Conservation (phyloP, 2,329 filamentous ascomycete genomes). For the Cladosporium phlei region DNA sequence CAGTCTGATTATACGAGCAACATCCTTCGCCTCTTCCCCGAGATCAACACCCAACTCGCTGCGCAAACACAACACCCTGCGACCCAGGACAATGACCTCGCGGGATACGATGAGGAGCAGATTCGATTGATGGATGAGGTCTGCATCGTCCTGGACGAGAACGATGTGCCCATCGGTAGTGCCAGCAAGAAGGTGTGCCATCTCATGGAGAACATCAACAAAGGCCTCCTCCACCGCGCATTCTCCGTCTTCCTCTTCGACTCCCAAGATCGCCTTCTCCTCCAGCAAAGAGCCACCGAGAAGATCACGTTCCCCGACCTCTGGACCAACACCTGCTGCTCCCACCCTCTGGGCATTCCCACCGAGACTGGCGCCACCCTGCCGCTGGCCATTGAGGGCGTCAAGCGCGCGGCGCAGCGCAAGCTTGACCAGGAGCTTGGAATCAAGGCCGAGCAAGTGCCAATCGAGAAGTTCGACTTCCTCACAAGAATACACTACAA, state of each 20-base stretch:
- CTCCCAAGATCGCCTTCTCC: conserved; percentile 81
- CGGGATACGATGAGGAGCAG: conserved; percentile 94
- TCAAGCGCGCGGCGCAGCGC: conserved; percentile 84
- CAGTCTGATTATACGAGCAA: conserved; percentile 67
- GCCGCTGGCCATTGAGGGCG: conserved; percentile 73
- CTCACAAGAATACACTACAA: conserved; percentile 97
- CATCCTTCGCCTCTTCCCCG: conserved; percentile 82
- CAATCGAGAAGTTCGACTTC: conserved; percentile 86
- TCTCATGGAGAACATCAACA: conserved; percentile 97
- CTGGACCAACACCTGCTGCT: conserved; percentile 99
- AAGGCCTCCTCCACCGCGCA: conserved; percentile 89
- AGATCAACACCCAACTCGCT: conserved; percentile 61
- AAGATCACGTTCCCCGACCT: conserved; percentile 99
- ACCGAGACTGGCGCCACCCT: conserved; percentile 84
- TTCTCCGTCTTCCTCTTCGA: conserved; percentile 99
- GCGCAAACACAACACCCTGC: conserved; percentile 53
- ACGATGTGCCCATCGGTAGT: conserved; percentile 89
- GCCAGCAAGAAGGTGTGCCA: conserved; percentile 99
- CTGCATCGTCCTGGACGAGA: conserved; percentile 91
- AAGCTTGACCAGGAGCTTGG: conserved; percentile 94
- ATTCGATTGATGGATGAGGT: conserved; percentile 98
- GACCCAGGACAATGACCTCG: conserved; percentile 60
- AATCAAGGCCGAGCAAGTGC: conserved; percentile 83
- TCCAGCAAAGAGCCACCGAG: conserved; percentile 91
- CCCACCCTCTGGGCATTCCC: conserved; percentile 86